Conservation (phyloP, 257 asterid genomes). For the Solanum sitiens region DNA sequence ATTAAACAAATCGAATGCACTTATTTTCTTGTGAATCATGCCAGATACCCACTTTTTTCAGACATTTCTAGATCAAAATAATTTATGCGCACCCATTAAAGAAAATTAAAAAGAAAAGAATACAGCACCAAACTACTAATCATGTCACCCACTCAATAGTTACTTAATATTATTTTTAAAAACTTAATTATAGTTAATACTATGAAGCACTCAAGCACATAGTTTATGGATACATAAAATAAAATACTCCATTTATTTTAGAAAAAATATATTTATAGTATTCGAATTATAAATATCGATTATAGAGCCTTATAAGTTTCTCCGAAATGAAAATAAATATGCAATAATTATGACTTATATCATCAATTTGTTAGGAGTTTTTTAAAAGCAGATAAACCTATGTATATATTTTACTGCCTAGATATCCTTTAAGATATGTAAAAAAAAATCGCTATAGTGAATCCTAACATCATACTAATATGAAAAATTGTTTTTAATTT, state of each 20-base stretch:
- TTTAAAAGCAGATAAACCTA: accelerated
- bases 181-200: neutral
- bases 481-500: neutral
- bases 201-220: neutral
- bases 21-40: neutral
- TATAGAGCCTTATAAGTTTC: neutral
- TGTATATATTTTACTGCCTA: neutral
- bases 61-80: neutral
- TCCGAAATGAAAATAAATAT: no score
- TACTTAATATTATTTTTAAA: neutral
- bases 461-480: neutral
- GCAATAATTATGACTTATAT: neutral
- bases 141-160: neutral
- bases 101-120: neutral
- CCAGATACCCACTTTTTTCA: neutral
- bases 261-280: neutral
- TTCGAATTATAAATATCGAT: neutral
- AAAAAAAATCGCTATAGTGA: no score
- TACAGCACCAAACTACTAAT: neutral
- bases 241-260: neutral
- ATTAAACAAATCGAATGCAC: neutral
- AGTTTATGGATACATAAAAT: neutral
- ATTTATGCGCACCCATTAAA: neutral
- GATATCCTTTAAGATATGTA: neutral
- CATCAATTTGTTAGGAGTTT: neutral